Evolutionary conservation across 352 stramenopile species (phyloP).

Genomic region (Aphanomyces euteiches): DNA sequence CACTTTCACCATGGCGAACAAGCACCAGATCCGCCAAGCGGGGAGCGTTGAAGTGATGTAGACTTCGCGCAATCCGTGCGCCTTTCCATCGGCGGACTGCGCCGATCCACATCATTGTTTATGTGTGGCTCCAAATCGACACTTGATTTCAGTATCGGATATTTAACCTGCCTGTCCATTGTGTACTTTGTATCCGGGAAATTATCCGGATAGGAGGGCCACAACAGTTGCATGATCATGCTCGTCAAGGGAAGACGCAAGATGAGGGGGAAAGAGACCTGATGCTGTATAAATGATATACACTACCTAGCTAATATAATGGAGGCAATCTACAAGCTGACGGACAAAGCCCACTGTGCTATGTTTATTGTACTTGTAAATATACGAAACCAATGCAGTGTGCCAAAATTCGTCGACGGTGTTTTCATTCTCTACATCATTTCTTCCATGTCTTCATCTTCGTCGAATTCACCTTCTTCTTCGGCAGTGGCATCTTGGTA

Average conservation of each 20-base stretch:
- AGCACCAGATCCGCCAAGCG: constrained; percentile 77
- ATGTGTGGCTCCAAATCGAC: neutral
- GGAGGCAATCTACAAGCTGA: constrained; percentile 18
- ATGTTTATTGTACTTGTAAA: constrained; percentile 56
- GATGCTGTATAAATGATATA: constrained; percentile 21
- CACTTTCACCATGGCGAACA: constrained; percentile 86
- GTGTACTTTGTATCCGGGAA: neutral
- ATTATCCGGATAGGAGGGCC: neutral
- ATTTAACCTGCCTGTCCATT: neutral
- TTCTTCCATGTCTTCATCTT: constrained; percentile 93
- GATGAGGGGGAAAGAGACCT: neutral
- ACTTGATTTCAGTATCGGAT: neutral
- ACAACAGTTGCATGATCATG: too few relatives aligned
- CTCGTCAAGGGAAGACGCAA: too few relatives aligned
- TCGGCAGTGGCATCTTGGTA: constrained; percentile 99
- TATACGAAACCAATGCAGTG: constrained; percentile 52
- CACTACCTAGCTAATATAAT: constrained; percentile 22
- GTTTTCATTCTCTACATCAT: constrained; percentile 75
- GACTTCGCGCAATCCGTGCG: neutral
- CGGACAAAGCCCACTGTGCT: constrained; percentile 15
- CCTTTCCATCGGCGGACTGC: neutral
- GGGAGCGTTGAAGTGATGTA: constrained; percentile 39
- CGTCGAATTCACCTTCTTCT: constrained; percentile 97
- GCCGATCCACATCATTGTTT: constrained; percentile 5
- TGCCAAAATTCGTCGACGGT: constrained; percentile 37